Conservation (phyloP, 108 stramenopile genomes). For the Pseudonitzschia pungens region DNA sequence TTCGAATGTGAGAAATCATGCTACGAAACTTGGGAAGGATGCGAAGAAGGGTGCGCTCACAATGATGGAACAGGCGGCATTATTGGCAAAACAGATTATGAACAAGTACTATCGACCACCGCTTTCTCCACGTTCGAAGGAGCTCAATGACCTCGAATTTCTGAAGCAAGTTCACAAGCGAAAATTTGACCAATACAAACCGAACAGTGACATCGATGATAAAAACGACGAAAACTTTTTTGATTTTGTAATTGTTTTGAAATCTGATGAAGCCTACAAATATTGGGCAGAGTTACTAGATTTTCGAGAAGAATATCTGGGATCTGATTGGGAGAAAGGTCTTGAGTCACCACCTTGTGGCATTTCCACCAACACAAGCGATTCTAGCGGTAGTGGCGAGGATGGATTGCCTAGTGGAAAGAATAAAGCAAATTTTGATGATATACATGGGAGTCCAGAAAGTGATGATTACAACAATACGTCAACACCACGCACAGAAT, state of each 20-base stretch:
- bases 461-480: neutral
- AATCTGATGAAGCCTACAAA: constrained; percentile 70
- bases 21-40: constrained; percentile 12
- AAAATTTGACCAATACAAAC: constrained; percentile 34
- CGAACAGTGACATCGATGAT: neutral
- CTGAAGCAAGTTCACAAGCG: constrained; percentile 43
- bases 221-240: constrained; percentile 49
- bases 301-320: constrained; percentile 73
- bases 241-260: constrained; percentile 80
- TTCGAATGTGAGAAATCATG: constrained; percentile 4
- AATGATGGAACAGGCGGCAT: neutral
- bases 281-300: constrained; percentile 83
- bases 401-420: neutral
- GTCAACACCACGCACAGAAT: constrained; percentile 13
- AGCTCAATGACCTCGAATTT: constrained; percentile 36
- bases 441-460: neutral
- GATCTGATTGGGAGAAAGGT: constrained; percentile 39
- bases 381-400: constrained; percentile 13
- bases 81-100: constrained; percentile 13
- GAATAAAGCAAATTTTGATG: neutral
- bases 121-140: constrained; percentile 34
- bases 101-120: constrained; percentile 40
- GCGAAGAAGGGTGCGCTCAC: constrained; percentile 1
- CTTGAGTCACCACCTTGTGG: constrained; percentile 18
- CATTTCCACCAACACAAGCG: constrained; percentile 24